Conservation (phyloP, 2,329 filamentous ascomycete genomes). For the Diaporthe citri region DNA sequence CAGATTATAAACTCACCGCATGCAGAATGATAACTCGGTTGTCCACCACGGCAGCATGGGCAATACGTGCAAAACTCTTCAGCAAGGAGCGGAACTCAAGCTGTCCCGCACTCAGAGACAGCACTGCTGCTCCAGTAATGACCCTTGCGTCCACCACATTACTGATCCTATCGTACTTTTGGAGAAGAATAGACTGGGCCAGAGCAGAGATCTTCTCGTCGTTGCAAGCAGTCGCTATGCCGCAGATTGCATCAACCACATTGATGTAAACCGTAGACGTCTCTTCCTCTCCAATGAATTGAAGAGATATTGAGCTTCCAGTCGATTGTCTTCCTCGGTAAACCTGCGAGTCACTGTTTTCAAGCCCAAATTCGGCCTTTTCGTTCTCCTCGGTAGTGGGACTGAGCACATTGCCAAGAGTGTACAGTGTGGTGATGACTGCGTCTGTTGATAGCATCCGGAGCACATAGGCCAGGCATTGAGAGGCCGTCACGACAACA, state of each 20-base stretch:
- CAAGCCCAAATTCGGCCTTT: constrained; percentile 50
- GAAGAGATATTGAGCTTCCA: constrained; percentile 84
- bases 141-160: constrained; percentile 85
- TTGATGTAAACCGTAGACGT: constrained; percentile 82
- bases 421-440: constrained; percentile 94
- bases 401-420: constrained; percentile 94
- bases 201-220: constrained; percentile 95
- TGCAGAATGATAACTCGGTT: constrained; percentile 76
- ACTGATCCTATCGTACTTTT: constrained; percentile 91
- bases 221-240: constrained; percentile 83
- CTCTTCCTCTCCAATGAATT: constrained; percentile 82
- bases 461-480: constrained; percentile 84
- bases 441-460: constrained; percentile 89
- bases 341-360: constrained; percentile 56
- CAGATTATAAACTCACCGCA: constrained; percentile 68
- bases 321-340: constrained; percentile 70
- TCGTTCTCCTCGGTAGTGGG: constrained; percentile 67
- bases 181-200: constrained; percentile 94
- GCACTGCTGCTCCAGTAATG: constrained; percentile 81
- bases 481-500: constrained; percentile 83
- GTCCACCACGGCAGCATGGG: constrained; percentile 78
- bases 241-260: constrained; percentile 94
- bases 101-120: constrained; percentile 82
- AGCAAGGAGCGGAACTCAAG: constrained; percentile 88
- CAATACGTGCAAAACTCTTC: constrained; percentile 83